Conservation (phyloP, 1,139 yeast genomes). For the Sugiyamaella neomexicana region DNA sequence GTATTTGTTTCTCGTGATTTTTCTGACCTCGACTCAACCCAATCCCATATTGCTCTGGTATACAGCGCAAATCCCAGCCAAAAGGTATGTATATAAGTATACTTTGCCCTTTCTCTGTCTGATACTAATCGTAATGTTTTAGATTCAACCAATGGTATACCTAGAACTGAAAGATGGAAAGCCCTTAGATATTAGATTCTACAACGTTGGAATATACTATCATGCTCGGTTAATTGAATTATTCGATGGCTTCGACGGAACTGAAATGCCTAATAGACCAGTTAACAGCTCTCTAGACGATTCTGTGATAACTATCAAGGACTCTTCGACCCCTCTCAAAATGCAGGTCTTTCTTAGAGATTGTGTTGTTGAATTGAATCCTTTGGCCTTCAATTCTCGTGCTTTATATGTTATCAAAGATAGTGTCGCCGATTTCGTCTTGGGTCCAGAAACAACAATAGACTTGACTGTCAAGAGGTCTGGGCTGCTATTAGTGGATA, state of each 20-base stretch:
- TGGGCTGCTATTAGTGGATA: conserved; percentile 36
- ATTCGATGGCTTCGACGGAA: conserved; percentile 25
- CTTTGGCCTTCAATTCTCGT: conserved; percentile 51
- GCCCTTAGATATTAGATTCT: conserved; percentile 26
- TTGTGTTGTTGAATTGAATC: conserved; percentile 35
- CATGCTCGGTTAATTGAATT: conserved; percentile 33
- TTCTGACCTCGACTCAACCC: conserved; percentile 24
- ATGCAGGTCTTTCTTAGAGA: conserved; percentile 32
- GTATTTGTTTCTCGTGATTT: conserved; percentile 30
- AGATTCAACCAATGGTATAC: conserved; percentile 29
- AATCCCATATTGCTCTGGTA: conserved; percentile 27
- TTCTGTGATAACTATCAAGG: conserved; percentile 20
- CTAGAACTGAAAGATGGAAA: conserved; percentile 25
- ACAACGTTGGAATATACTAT: conserved; percentile 33
- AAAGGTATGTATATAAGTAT: conserved; percentile 25
- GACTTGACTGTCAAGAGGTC: conserved; percentile 30
- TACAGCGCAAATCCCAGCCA: conserved; percentile 30
- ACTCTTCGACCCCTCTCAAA: conserved; percentile 17
- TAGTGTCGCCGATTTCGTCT: conserved; percentile 51
- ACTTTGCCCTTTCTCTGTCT: not conserved
- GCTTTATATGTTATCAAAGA: conserved; percentile 52
- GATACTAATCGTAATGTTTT: not conserved
- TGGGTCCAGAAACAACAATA: conserved; percentile 17
- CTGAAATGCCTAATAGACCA: conserved; percentile 5
- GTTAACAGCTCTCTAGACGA: conserved; percentile 13